phyloP scores from a whole-genome alignment of 2,329 filamentous ascomycete genomes.

The Apiospora marii region DNA sequence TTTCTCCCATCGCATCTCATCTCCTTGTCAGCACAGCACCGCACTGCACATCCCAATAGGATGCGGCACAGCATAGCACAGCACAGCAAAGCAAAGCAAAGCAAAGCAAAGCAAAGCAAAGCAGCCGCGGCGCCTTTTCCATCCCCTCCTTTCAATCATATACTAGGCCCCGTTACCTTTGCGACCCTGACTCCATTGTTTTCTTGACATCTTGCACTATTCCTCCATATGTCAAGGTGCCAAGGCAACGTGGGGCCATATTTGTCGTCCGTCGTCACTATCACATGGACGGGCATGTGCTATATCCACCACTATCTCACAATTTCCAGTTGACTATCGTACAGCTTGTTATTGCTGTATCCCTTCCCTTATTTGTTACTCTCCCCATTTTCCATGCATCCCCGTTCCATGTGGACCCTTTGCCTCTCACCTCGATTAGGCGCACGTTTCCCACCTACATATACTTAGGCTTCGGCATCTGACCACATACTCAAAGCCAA shows the following conservation, averaged over 20 bases:
- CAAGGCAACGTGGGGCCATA: slow-evolving; percentile 20
- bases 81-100: neutral
- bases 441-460: slow-evolving; percentile 11
- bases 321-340: slow-evolving; percentile 17
- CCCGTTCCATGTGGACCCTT: neutral
- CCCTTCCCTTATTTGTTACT: neutral
- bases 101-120: neutral
- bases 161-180: neutral
- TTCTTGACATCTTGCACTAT: slow-evolving; percentile 7
- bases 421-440: slow-evolving; percentile 18
- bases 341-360: neutral
- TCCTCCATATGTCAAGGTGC: slow-evolving; percentile 18
- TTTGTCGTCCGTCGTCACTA: slow-evolving; percentile 21
- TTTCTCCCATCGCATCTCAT: slow-evolving; percentile 1
- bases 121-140: neutral
- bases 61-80: too few relatives aligned
- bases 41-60: too few relatives aligned
- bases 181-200: slow-evolving; percentile 3
- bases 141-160: slow-evolving; percentile 11
- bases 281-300: slow-evolving; percentile 15
- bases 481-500: slow-evolving; percentile 23
- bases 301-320: slow-evolving; percentile 19
- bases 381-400: neutral
- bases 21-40: slow-evolving; percentile 2
- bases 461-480: slow-evolving; percentile 13